Evolutionary conservation across 352 stramenopile genomes (phyloP).

Genomic region (Phytophthora aleatoria): DNA sequence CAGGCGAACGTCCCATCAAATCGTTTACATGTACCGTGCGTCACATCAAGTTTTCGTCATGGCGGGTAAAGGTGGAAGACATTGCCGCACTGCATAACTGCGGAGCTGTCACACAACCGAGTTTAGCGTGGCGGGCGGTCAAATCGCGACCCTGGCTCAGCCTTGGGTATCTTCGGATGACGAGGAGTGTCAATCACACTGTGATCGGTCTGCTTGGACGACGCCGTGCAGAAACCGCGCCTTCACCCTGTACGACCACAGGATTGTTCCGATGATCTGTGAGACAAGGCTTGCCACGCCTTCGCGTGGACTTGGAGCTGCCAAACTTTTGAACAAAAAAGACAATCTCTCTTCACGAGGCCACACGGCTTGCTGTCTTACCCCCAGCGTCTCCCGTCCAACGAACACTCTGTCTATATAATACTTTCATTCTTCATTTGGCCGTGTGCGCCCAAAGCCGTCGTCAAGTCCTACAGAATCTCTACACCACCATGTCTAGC

Average conservation of each 20-base stretch:
- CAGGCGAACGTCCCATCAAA: background rate
- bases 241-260: constrained; percentile 16
- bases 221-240: constrained; percentile 19
- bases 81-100: too few species aligned
- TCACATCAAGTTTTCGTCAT: constrained; percentile 14
- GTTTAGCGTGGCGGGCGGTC: background rate
- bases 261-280: constrained; percentile 35
- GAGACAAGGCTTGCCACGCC: constrained; percentile 26
- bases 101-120: too few species aligned
- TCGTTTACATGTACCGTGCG: constrained; percentile 5
- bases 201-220: constrained; percentile 17
- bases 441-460: background rate
- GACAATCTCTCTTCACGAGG: background rate
- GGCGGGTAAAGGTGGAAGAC: too few species aligned
- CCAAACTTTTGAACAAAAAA: constrained; percentile 19
- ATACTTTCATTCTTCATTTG: constrained; percentile 25
- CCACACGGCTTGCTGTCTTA: constrained; percentile 17
- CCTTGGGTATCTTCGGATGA: constrained; percentile 27
- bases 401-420: background rate
- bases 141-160: constrained; percentile 24
- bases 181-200: constrained; percentile 21
- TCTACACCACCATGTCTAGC: constrained; percentile 19
- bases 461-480: too few species aligned
- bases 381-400: background rate
- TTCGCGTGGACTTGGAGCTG: constrained; percentile 17